Percentiles rank a stretch among this genome's conserved stretches.
Evolutionary conservation across 106 monocot species (phyloP).

Genomic region (Platanthera guangdongensis): DNA sequence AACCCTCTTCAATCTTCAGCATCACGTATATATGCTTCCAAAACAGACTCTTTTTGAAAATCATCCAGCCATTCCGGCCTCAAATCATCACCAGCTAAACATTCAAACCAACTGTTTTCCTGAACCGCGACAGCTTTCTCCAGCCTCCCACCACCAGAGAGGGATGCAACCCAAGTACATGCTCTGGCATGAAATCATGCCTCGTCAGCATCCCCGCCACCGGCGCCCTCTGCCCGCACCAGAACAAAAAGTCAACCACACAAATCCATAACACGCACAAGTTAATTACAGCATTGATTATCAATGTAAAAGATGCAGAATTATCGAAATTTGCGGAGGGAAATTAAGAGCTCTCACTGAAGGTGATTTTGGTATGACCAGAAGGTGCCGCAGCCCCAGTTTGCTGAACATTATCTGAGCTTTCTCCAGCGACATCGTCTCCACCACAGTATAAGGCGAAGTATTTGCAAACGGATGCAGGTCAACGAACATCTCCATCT

Average conservation of each 20-base stretch:
- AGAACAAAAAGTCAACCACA: background rate
- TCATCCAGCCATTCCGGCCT: background rate
- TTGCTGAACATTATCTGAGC: slow-evolving; percentile 35
- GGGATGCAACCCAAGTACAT: slow-evolving; percentile 43
- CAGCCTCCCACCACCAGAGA: slow-evolving; percentile 18
- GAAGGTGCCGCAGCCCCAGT: slow-evolving; percentile 34
- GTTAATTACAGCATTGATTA: background rate
- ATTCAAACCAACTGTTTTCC: slow-evolving; percentile 12
- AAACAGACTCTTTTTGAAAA: background rate
- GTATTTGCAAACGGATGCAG: slow-evolving; percentile 41
- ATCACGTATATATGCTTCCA: background rate
- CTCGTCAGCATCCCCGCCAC: slow-evolving; percentile 54
- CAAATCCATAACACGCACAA: background rate
- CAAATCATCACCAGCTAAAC: background rate
- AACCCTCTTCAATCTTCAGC: background rate
- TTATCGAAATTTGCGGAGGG: background rate
- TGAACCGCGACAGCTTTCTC: slow-evolving; percentile 26
- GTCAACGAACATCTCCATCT: slow-evolving; percentile 45
- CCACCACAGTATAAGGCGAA: slow-evolving; percentile 38
- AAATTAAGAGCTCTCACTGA: slow-evolving; percentile 16
- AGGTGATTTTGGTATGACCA: slow-evolving; percentile 38
- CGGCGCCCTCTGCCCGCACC: slow-evolving; percentile 33
- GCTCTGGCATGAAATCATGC: slow-evolving; percentile 60
- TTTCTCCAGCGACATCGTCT: slow-evolving; percentile 44
- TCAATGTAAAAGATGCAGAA: background rate